Conservation (phyloP, 306 rosid genomes). For the Cucurbita maxima region DNA sequence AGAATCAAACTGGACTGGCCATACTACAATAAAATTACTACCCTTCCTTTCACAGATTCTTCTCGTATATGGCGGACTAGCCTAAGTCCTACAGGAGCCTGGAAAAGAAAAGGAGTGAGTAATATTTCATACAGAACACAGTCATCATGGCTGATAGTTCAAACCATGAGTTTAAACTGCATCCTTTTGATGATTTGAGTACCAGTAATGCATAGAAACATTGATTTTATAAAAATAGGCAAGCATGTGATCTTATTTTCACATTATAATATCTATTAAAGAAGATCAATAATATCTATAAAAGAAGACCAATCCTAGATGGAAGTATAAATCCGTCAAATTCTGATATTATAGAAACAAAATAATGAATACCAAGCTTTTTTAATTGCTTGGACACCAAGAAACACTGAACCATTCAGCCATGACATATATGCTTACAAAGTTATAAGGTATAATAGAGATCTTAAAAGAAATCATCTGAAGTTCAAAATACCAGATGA, state of each 20-base stretch:
- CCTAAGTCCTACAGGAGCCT: conserved; percentile 79
- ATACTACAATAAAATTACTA: conserved; percentile 18
- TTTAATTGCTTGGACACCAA: not conserved
- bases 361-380: not conserved
- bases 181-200: not conserved
- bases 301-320: not conserved
- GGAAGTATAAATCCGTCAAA: not conserved
- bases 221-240: not conserved
- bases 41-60: conserved; percentile 63
- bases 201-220: not conserved
- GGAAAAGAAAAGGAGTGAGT: conserved; percentile 12
- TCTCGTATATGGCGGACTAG: conserved; percentile 47
- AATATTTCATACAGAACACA: not conserved
- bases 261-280: not conserved
- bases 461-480: not conserved
- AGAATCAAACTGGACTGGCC: conserved; percentile 2
- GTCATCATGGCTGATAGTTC: not conserved
- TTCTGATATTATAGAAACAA: not conserved
- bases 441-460: not conserved
- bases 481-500: conserved; percentile 43
- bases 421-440: not conserved
- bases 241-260: not conserved
- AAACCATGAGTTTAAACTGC: not conserved
- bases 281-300: not conserved
- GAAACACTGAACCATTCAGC: not conserved